Evolutionary conservation across 306 rosid genomes (phyloP).

Genomic region (Dalbergia cochinchinensis): DNA sequence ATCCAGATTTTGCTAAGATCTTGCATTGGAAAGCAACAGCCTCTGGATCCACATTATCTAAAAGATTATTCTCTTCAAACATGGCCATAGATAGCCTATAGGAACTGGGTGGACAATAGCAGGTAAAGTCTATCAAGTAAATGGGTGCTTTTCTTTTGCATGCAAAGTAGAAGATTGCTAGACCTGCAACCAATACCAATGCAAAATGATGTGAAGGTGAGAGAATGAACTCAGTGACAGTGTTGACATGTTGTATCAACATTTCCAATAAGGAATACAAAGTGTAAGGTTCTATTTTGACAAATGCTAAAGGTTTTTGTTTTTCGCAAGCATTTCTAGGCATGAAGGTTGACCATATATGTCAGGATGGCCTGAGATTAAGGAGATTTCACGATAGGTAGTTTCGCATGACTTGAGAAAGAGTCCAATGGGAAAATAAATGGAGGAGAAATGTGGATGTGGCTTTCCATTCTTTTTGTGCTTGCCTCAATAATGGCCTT

Average conservation of each 20-base stretch:
- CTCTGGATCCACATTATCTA: slow-evolving; percentile 50
- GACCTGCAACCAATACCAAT: slow-evolving; percentile 35
- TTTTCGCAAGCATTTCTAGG: slow-evolving; percentile 26
- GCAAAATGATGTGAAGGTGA: slow-evolving; percentile 33
- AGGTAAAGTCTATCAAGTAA: slow-evolving; percentile 56
- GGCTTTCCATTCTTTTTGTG: slow-evolving; percentile 48
- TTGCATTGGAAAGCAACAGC: slow-evolving; percentile 60
- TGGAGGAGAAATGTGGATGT: slow-evolving; percentile 27
- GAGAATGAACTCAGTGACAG: slow-evolving; percentile 10
- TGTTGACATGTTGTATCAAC: slow-evolving; percentile 20
- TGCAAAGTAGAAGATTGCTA: slow-evolving; percentile 46
- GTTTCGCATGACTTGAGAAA: slow-evolving; percentile 42
- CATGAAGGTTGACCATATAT: slow-evolving; percentile 15
- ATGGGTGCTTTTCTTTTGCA: slow-evolving; percentile 47
- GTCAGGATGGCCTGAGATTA: slow-evolving; percentile 39
- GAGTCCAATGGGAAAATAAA: slow-evolving; percentile 46
- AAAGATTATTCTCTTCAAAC: slow-evolving; percentile 53
- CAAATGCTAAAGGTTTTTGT: slow-evolving; percentile 17
- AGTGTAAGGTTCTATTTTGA: slow-evolving; percentile 35
- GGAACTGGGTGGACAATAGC: slow-evolving; percentile 56
- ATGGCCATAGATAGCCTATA: slow-evolving; percentile 53
- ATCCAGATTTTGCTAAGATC: slow-evolving; percentile 68
- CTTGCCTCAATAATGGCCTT: slow-evolving; percentile 41
- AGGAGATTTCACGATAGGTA: slow-evolving; percentile 25
- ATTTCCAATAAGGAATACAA: slow-evolving; percentile 38